Conservation (phyloP, 805 yeast species). For the Candida maesae region DNA sequence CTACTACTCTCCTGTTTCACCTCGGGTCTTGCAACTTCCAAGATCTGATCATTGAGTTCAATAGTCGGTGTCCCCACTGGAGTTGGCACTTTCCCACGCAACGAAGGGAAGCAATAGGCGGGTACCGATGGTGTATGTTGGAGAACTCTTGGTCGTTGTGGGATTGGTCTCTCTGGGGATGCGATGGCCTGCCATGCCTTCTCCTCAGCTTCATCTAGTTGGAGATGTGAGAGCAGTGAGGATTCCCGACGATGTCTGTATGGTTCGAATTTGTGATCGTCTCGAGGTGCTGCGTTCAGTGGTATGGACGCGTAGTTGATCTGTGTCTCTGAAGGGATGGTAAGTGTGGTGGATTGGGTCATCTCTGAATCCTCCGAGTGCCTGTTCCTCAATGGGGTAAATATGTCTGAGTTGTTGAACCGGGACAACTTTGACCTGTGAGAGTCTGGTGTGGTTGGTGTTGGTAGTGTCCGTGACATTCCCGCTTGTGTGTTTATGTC, state of each 20-base stretch:
- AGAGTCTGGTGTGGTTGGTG: constrained; percentile 3
- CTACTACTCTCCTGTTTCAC: constrained; percentile 11
- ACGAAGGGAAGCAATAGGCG: constrained; percentile 18
- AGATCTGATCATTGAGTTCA: constrained; percentile 6
- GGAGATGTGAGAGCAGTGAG: constrained; percentile 11
- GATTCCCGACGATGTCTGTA: constrained; percentile 11
- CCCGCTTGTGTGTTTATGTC: neutral
- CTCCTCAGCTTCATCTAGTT: constrained; percentile 13
- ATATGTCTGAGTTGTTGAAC: neutral
- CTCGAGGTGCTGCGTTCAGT: neutral
- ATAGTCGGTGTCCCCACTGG: constrained; percentile 9
- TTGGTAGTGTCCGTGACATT: constrained; percentile 1
- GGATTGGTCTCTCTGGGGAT: constrained; percentile 5
- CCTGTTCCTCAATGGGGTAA: neutral
- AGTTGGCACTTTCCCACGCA: constrained; percentile 10
- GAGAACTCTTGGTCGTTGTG: neutral
- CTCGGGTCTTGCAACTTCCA: constrained; percentile 6
- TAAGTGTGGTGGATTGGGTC: constrained; percentile 2
- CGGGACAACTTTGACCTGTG: neutral
- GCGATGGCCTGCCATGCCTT: constrained; percentile 12
- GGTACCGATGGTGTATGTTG: constrained; percentile 14
- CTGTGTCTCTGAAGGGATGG: too few relatives aligned
- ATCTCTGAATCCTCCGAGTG: constrained; percentile 4
- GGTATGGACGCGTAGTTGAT: neutral
- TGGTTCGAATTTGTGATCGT: too few relatives aligned